Evolutionary conservation across 2,329 filamentous ascomycete genomes (phyloP), one percentile per base, ranked within the genome.

Genomic region (Aspergillus sp.): DNA sequence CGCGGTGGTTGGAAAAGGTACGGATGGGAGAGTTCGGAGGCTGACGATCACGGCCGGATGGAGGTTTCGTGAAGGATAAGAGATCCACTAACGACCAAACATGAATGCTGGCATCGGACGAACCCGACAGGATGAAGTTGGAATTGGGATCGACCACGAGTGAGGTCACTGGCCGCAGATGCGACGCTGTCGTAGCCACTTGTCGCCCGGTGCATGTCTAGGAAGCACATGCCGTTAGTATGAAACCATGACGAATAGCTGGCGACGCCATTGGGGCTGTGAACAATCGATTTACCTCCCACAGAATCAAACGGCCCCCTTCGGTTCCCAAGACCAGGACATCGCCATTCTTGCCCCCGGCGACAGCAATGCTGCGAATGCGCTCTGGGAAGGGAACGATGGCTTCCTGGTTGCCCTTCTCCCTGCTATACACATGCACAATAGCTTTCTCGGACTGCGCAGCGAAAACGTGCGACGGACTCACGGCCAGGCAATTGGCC

Each of bases 401-500:
- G 6, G 91, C 90, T 78, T 98, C 94, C 73, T 97, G 92, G 69
- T 91, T 95, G 28, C 91, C 91, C 64, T 91, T 90, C 60, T 88
- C 84, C 58, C 92, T 85, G 60, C 86, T 93, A 78, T 98, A 99
- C 58, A 99, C 92, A 78, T 98, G 91, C 1, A 99, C 85, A 45
- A 96, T 91, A 0, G 92, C 91, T 77, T 97, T 98, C 65, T 93
- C 92, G 53, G 90, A 85, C 75, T 99, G 95, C 4, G 92, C 94
- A 4, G 93, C 90, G 74, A 97, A 99, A 50, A 98, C 84, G 74
- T 99, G 95, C 19, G 89, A 89, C 48, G 86, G 82, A 76, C 85
- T 96, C 68, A 93, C 84, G 30, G 92, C 93, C 58, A 99, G 80
- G 68, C 91, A 89, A 75, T 94, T 91, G 60, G 84, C 81, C 25